phyloP scores from a whole-genome alignment of 371 early-diverging fungal genomes.

The Chytridium lagenaria region DNA sequence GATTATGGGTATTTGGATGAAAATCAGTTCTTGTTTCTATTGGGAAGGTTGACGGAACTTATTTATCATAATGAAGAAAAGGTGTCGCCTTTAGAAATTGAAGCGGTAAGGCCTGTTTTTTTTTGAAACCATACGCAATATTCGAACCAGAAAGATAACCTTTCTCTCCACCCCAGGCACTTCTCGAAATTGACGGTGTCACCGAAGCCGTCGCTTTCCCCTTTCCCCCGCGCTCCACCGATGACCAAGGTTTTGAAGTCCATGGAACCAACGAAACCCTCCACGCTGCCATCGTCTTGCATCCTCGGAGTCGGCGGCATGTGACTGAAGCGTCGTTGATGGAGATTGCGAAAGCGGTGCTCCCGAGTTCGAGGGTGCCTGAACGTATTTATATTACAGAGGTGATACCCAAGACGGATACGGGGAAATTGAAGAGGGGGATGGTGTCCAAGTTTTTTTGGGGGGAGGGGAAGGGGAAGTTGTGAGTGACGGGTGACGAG shows the following conservation, averaged over 20 bases:
- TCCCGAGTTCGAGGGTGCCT: constrained; percentile 85
- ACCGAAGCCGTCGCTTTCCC: constrained; percentile 82
- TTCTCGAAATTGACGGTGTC: constrained; percentile 73
- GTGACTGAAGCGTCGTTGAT: constrained; percentile 55
- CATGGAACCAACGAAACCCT: constrained; percentile 81
- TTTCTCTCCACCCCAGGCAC: constrained; percentile 64
- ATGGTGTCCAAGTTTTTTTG: background rate
- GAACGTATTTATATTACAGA: constrained; percentile 74
- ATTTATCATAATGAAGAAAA: constrained; percentile 55
- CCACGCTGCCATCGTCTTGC: constrained; percentile 77
- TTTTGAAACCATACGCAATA: constrained; percentile 84
- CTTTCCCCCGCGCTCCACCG: constrained; percentile 57
- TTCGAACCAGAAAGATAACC: no score
- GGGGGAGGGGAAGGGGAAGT: background rate
- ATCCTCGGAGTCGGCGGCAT: constrained; percentile 37
- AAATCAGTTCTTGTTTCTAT: constrained; percentile 17
- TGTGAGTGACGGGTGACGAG: background rate
- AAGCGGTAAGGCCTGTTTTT: constrained; percentile 68
- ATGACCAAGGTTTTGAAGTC: constrained; percentile 29
- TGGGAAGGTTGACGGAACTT: constrained; percentile 28
- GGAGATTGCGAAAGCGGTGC: constrained; percentile 54
- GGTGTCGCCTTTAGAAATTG: constrained; percentile 76
- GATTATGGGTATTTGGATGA: constrained; percentile 26
- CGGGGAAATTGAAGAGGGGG: constrained; percentile 25
- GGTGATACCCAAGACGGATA: constrained; percentile 35